Evolutionary conservation across 805 yeast genomes (phyloP), one percentile per base, ranked within the genome.

Genomic region (Yarrowia yakushimensis): DNA sequence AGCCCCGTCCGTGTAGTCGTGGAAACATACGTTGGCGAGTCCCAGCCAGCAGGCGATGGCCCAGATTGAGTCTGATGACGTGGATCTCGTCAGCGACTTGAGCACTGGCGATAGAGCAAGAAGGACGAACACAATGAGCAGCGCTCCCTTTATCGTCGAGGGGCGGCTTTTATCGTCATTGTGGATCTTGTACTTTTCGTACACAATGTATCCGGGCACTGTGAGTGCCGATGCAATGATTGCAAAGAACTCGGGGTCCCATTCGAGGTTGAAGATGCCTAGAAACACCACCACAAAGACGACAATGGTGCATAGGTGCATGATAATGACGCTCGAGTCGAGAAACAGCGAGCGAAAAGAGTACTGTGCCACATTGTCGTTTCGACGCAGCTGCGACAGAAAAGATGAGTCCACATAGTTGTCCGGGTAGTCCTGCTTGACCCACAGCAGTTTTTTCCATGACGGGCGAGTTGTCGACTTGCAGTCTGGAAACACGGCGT

Each of bases 51-150:
- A 84, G 8, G 96, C 83, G 4, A 94, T 74, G 0, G 96, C 91
- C 97, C 98, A 93, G 64, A 94, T 90, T 15, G 97, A 90, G 75
- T 94, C 98, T 0, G 94, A 87, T 0, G 97, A 84, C 0, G 97
- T 90, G 0, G 97, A 87, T 68, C 85, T 84, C 0, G 97, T 90
- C 43, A 94, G 78, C 0, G 97, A 90, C 67, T 89, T 87, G 55
- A 94, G 79, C 1, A 94, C 93, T 0, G 99, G 99, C 0, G 97
- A 88, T 43, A 93, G 77, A 0, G 94, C 85, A 42, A 90, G 76
- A 41, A 92, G 76, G 3, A 88, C 82, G 64, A 92, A 81, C 1
- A 86, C 79, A 12, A 92, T 85, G 27, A 94, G 75, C 2, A 83
- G 63, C 2, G 90, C 82, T 1, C 96, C 87, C 71, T 88, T 89